Percentiles rank a stretch among this genome's conserved stretches.
Evolutionary conservation across 2,329 filamentous ascomycete species (phyloP).

Genomic region (Fusarium gaditjirri): DNA sequence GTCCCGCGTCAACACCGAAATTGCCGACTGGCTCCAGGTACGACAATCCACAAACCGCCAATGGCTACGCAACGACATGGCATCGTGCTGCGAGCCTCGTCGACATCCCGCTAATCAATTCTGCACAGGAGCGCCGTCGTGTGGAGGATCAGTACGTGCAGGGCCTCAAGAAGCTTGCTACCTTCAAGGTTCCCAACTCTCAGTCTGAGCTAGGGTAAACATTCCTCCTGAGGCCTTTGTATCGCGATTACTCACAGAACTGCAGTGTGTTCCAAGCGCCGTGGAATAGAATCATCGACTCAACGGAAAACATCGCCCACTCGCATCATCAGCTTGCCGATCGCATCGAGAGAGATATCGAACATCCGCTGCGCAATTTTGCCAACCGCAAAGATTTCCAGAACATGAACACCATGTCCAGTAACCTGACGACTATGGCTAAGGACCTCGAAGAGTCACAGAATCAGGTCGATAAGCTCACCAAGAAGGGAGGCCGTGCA

Average conservation of each 20-base stretch:
- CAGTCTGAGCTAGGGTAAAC: slow-evolving; percentile 87
- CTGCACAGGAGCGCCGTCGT: slow-evolving; percentile 82
- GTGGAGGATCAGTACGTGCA: slow-evolving; percentile 91
- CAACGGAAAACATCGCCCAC: slow-evolving; percentile 82
- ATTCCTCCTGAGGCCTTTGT: neutral
- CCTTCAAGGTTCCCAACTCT: slow-evolving; percentile 78
- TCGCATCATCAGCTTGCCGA: slow-evolving; percentile 84
- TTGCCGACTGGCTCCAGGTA: slow-evolving; percentile 98
- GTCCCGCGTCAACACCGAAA: slow-evolving; percentile 84
- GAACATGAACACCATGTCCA: slow-evolving; percentile 82
- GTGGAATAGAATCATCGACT: slow-evolving; percentile 87
- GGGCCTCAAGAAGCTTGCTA: slow-evolving; percentile 82
- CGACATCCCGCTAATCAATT: slow-evolving; percentile 16
- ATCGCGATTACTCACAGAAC: slow-evolving; percentile 28
- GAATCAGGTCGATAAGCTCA: slow-evolving; percentile 86
- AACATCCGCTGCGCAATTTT: slow-evolving; percentile 83
- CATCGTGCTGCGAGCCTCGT: neutral
- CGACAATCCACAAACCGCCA: slow-evolving; percentile 39
- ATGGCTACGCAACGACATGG: slow-evolving; percentile 3
- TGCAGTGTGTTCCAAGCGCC: slow-evolving; percentile 86
- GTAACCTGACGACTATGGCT: slow-evolving; percentile 82
- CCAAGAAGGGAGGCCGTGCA: slow-evolving; percentile 79
- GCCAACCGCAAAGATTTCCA: slow-evolving; percentile 79
- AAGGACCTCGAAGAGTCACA: slow-evolving; percentile 87
- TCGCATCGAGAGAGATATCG: slow-evolving; percentile 89